Conservation (phyloP, 345 rosid genomes). For the Citrus maxima region DNA sequence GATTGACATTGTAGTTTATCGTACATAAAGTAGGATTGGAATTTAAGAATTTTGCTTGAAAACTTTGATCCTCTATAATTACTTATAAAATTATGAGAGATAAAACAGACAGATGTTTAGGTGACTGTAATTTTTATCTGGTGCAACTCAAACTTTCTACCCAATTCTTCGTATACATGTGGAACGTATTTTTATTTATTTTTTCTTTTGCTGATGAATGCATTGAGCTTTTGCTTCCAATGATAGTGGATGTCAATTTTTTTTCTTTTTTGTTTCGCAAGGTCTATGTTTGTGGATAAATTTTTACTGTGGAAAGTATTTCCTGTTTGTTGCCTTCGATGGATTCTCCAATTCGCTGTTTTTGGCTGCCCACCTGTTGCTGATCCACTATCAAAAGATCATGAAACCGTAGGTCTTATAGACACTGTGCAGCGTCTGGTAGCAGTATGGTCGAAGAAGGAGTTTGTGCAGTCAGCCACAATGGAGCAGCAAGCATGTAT, state of each 20-base stretch:
- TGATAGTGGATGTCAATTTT: not conserved
- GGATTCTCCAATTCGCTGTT: slow-evolving; percentile 89
- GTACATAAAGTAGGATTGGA: not conserved
- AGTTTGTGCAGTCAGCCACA: slow-evolving; percentile 67
- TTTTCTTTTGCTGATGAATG: not conserved
- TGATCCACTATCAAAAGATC: slow-evolving; percentile 40
- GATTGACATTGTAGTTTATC: not conserved
- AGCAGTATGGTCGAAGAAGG: slow-evolving; percentile 74
- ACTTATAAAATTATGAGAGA: not conserved
- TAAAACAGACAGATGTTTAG: not conserved
- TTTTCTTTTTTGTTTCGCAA: slow-evolving; percentile 30
- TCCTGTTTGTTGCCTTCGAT: slow-evolving; percentile 78
- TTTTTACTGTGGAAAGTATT: slow-evolving; percentile 95
- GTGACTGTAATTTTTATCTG: not conserved
- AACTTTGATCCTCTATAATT: not conserved
- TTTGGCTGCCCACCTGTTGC: slow-evolving; percentile 62
- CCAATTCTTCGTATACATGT: not conserved
- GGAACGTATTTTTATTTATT: not conserved
- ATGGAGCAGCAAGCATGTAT: slow-evolving; percentile 98
- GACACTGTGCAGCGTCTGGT: slow-evolving; percentile 58
- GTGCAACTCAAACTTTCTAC: not conserved
- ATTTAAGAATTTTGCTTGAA: not conserved
- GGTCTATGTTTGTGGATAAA: slow-evolving; percentile 80
- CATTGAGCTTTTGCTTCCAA: slow-evolving; percentile 7
- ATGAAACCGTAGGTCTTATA: slow-evolving; percentile 37